Evolutionary conservation across 768 basidiomycete genomes (phyloP), one percentile per base, ranked within the genome.

Genomic region (Psilocybe cyanescens): DNA sequence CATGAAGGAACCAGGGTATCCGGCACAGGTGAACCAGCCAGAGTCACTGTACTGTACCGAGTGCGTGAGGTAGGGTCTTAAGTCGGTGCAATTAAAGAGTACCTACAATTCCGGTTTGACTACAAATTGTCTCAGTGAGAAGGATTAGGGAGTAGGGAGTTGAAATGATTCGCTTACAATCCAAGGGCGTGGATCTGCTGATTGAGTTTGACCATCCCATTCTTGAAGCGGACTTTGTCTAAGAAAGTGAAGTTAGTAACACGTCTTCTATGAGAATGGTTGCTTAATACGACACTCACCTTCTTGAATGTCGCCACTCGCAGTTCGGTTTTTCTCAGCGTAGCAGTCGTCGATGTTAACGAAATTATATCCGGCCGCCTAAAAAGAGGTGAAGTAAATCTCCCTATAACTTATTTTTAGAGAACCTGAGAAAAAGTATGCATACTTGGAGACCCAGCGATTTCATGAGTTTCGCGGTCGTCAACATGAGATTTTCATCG

Each of bases 341-440:
- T 83, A 89, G 65, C 87, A 89, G 65, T 89, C 87, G 62, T 89
- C 87, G 54, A 89, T 76, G 65, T 88, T 88, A 64, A 89, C 75
- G 60, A 82, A 79, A 49, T 79, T 75, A 60, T 89, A 89, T 5
- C 87, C 87, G 37, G 76, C 83, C 53, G 78, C 83, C 86, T 88
- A 52, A 2, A 57, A 45, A 33, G 37, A n/a, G 19, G 3, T 4
- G 11, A 31, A 17, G 12, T 31, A 24, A 24, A 39, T 24, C 3
- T 6, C 4, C n/a, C 33, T 29, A 11, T 14, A 44, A 12, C 11
- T 11, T 44, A 44, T 12, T 14, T 44, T 39, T 39, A 39, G 41
- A 44, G n/a, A n/a, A n/a, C 37, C 7, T 5, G 5, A 35, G 24
- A 50, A 28, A 28, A 48, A 24, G 16, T 3, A 49, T 12, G 67